Evolutionary conservation across 2,329 filamentous ascomycete genomes (phyloP).

Genomic region (Ceratocystis colombiana): DNA sequence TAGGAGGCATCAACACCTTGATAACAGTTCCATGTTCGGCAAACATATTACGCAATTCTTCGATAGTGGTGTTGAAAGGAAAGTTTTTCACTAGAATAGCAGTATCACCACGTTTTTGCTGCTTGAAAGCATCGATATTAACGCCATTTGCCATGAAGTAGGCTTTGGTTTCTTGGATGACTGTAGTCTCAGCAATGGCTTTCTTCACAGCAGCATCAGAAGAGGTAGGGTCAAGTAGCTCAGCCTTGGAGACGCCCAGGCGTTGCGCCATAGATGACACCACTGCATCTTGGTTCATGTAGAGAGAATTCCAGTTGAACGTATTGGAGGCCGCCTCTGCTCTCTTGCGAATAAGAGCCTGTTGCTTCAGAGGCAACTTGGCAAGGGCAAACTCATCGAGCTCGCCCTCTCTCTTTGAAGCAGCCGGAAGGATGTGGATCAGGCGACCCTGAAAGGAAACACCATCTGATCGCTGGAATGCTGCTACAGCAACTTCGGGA

Average conservation of each 20-base stretch:
- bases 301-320: slow-evolving; percentile 99
- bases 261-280: slow-evolving; percentile 80
- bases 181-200: slow-evolving; percentile 87
- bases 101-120: slow-evolving; percentile 70
- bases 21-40: slow-evolving; percentile 75
- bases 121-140: slow-evolving; percentile 84
- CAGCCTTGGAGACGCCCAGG: slow-evolving; percentile 80
- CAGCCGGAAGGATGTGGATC: slow-evolving; percentile 77
- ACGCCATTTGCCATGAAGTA: slow-evolving; percentile 85
- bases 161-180: slow-evolving; percentile 91
- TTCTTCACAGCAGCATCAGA: slow-evolving; percentile 92
- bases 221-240: slow-evolving; percentile 89
- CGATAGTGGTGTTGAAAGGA: slow-evolving; percentile 66
- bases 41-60: slow-evolving; percentile 71
- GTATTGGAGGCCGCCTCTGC: slow-evolving; percentile 63
- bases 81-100: slow-evolving; percentile 93
- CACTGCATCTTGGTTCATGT: slow-evolving; percentile 93
- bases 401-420: slow-evolving; percentile 68
- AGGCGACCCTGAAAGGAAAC: slow-evolving; percentile 86
- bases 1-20: slow-evolving; percentile 81
- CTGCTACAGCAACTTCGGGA: slow-evolving; percentile 61
- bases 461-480: slow-evolving; percentile 70
- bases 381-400: slow-evolving; percentile 83
- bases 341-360: slow-evolving; percentile 80
- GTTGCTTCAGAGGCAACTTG: slow-evolving; percentile 87